Evolutionary conservation across 1,284 basidiomycete genomes (phyloP), one percentile per base, ranked within the genome.

Genomic region (Sanghuangporus sanghuang): DNA sequence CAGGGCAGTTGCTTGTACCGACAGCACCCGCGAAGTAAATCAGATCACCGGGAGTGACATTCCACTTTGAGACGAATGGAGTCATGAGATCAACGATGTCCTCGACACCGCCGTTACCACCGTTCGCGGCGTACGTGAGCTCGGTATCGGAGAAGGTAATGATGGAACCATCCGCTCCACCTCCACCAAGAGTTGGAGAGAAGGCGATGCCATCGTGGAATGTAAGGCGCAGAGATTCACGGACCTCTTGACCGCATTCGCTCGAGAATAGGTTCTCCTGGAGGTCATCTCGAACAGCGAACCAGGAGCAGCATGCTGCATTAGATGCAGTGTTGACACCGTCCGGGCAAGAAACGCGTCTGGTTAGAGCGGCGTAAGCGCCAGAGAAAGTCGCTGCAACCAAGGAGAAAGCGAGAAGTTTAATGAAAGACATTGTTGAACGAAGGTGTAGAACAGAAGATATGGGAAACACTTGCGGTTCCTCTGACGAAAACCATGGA

Each of bases 181-280:
- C 76, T 21, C 76, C 59, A 49, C 46, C 67, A 52, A 67, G 49
- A 1, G 67, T 68, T 4, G 67, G 68, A 5, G 78, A 79, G 61
- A 74, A 77, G 3, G 76, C 78, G 58, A 78, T 78, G 44, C 76
- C 78, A 61, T 80, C 79, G 69, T 80, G 79, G 73, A 81, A 80
- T 21, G 78, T 75, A 64, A 80, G 65, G 32, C 79, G 75, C 40
- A 80, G 68, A 14, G 77, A 73, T 63, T 78, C 77, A 66, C 78
- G 79, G 32, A 76, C 77, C 58, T 78, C 75, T 71, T 79, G 63
- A 18, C 75, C 76, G 64, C 79, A 80, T 64, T 76, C 67, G 16
- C 73, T 71, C 39, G 79, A 76, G 68, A 80, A 78, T 5, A 80
- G 66, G 63, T 76, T 77, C 27, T 67, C 58, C 67, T 80, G 78